phyloP scores from a whole-genome alignment of 2,329 filamentous ascomycete genomes.

The Graphilbum ipis-grandicollis region DNA sequence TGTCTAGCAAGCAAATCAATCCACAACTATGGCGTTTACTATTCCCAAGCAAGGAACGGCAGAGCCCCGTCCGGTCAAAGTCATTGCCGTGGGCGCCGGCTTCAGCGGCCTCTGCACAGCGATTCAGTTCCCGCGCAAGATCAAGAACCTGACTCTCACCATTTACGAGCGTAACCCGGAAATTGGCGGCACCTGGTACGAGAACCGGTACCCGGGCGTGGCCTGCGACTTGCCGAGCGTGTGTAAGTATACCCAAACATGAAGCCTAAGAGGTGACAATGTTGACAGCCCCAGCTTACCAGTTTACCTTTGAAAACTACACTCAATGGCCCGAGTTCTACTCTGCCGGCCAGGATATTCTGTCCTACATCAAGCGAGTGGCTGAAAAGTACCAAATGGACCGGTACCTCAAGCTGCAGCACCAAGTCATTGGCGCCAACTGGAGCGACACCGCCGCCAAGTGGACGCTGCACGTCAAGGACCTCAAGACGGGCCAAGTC shows the following conservation, averaged over 20 bases:
- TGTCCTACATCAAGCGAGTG: slow-evolving; percentile 15
- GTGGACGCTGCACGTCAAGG: slow-evolving; percentile 18
- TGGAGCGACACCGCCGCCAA: slow-evolving; percentile 25
- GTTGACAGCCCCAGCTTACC: slow-evolving; percentile 16
- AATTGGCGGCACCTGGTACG: slow-evolving; percentile 2
- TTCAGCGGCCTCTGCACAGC: slow-evolving; percentile 2
- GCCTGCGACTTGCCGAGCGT: neutral
- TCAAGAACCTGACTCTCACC: neutral
- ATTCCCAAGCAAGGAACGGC: neutral
- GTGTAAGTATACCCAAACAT: neutral
- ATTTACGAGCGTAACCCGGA: slow-evolving; percentile 2
- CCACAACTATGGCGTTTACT: neutral
- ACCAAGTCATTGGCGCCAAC: slow-evolving; percentile 20
- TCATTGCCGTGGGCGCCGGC: slow-evolving; percentile 2
- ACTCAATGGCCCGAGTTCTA: slow-evolving; percentile 14
- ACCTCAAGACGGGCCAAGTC: slow-evolving; percentile 10
- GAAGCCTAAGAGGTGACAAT: slow-evolving; percentile 5
- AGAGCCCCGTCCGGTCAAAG: neutral
- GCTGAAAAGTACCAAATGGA: slow-evolving; percentile 16
- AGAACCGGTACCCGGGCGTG: neutral
- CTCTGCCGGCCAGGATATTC: slow-evolving; percentile 10
- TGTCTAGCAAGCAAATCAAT: too few relatives aligned
- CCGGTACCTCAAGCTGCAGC: slow-evolving; percentile 26
- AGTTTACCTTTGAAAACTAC: slow-evolving; percentile 13
- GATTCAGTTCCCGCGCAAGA: neutral